A percentile compares a stretch with the other conserved stretches of the same genome.
These are phyloP conservation scores for Escallonia rubra DNA, from an alignment of 129 eudicot species.

Conservation along the genomic window DNA sequence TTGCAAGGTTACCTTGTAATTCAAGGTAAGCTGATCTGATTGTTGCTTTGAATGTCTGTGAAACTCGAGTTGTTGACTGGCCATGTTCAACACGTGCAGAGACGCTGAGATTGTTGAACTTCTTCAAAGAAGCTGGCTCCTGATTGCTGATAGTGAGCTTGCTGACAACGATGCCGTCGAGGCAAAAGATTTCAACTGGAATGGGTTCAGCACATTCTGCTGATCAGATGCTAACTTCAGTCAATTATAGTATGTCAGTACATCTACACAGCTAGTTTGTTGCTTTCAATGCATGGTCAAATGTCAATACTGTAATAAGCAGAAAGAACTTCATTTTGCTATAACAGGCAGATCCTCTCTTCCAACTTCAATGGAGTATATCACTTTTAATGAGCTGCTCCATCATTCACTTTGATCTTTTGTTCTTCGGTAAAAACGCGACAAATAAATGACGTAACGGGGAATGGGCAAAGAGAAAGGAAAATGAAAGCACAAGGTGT, in stretches of 20 bases:
- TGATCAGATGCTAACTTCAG: constrained; percentile 1
- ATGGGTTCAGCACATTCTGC: constrained; percentile 15
- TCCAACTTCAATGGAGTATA: no score
- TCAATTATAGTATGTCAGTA: neutral
- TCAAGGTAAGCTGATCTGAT: neutral
- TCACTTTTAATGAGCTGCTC: no score
- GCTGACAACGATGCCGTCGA: neutral
- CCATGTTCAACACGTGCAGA: neutral
- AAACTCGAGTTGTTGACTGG: no score
- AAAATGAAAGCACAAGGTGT: no score
- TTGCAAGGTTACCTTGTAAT: constrained; percentile 9
- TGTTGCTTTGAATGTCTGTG: no score
- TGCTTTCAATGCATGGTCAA: neutral
- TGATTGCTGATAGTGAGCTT: constrained; percentile 24
- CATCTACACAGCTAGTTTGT: neutral
- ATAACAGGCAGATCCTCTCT: no score
- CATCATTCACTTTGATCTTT: no score
- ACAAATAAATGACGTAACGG: no score
- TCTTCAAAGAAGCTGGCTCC: constrained; percentile 5
- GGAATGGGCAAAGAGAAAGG: no score
- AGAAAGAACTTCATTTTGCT: no score
- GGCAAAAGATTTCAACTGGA: constrained; percentile 1
- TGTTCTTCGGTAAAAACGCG: no score
- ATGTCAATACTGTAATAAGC: no score
- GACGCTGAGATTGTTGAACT: constrained; percentile 15